Base-by-base conservation (phyloP, 805 yeast species). In the Kluyveromyces starmeri region DNA sequence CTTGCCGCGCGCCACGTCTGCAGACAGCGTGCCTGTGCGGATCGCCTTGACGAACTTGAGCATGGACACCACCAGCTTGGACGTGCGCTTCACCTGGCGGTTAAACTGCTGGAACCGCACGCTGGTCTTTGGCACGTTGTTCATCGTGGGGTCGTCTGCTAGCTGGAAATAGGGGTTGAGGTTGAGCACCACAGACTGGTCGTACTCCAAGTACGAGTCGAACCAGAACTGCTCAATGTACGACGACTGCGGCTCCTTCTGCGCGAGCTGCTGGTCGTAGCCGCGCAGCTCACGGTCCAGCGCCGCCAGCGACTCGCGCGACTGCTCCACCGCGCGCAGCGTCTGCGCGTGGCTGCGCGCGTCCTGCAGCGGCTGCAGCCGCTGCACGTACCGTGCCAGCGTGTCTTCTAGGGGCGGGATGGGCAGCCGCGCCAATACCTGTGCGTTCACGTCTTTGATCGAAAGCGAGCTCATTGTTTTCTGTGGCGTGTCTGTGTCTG, bases 221-320 rank as follows among this genome's bases (percentile, higher is more conserved):
- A 74, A 86, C 96, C 96, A 86, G 56, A 86, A 86, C 57, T 86
- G 94, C 59, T 86, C 96, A 43, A 86, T 86, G 55, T 82, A 86
- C 2, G 94, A 79, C 32, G 82, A 75, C 42, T 84, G 64, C 11
- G 77, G 62, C 33, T 71, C 67, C 5, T 80, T 83, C 32, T 68
- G 69, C 12, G 77, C 64, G 34, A 86, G 66, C 45, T 74, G 76
- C 18, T 68, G 61, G 51, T 86, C 94, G 34, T 73, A 69, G 36
- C 63, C 64, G 35, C 73, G 74, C 85, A 55, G 59, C 67, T 50
- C 70, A 59, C 37, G 68, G 61, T 38, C 83, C 53, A 58, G 81
- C 77, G 43, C 62, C 48, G 25, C 62, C 57, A 36, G 83, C 79
- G 24, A 17, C 4, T 48, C 44, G 9, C 50, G 6, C 36, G 51